Base-by-base conservation (phyloP, 129 eudicot genomes). In the Scalesia atractyloides region DNA sequence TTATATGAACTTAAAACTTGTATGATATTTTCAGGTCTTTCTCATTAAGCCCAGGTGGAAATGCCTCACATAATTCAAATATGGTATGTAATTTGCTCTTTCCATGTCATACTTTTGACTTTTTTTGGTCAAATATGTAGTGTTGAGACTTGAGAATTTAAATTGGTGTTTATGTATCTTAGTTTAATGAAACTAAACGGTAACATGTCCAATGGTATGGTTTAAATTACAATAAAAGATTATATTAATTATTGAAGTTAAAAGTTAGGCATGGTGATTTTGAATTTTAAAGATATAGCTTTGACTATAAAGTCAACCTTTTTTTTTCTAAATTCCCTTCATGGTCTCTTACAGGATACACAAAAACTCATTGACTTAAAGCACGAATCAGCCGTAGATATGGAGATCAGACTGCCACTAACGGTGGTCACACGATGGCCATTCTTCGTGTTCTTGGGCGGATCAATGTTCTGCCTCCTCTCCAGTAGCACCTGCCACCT, bases 391-490 rank as follows among this genome's bases (percentile, higher is more conserved):
- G 26, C 80, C n/a, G 69, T 73, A 5, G 83, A 82, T n/a, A 73
- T 72, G 75, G 79, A 82, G 48, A 61, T 82, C 10, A 72, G 82
- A 50, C 70, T 73, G 10, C 84, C 82, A 7, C 71, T 72, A 43
- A 48, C 71, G 26, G 79, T 64, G 66, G 80, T 81, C n/a, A 78
- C 82, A 30, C 81, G 73, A 57, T 94, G 98, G 98, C 98, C 98
- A 1, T 90, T 94, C 65, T 86, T 82, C 24, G 93, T 94, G 16
- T 94, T 87, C 85, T 54, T 94, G 39, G 77, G 77, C 0, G 98
- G 98, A 44, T 82, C 98, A 5, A 94, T 94, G 98, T 90, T 87
- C 83, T 94, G 98, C 84, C 98, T 94, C 74, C 86, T 94, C 49
- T 94, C 96, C 20, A 90, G 97, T 85, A 90, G 87, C 85, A 66